Evolutionary conservation across 192 early-diverging fungal species (phyloP).

Genomic region (Chytriomyces sp.): DNA sequence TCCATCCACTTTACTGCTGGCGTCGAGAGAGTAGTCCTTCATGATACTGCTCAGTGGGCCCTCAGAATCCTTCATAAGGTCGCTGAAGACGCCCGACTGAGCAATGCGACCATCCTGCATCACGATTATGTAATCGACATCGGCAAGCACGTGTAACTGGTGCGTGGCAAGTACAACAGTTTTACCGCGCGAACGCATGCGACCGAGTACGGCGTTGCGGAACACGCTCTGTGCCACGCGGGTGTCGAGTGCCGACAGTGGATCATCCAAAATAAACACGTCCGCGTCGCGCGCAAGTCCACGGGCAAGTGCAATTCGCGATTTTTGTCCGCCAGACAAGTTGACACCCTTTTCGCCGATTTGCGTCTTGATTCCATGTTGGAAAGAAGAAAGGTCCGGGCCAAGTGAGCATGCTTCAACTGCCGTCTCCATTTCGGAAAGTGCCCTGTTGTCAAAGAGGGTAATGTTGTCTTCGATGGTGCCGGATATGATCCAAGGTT

Average conservation of each 20-base stretch:
- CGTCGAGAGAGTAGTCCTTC: constrained; percentile 45
- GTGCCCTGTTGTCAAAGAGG: background rate
- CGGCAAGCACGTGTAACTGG: constrained; percentile 40
- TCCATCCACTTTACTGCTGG: background rate
- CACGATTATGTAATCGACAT: constrained; percentile 43
- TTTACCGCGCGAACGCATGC: constrained; percentile 12
- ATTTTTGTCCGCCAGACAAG: constrained; percentile 91
- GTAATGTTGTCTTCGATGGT: constrained; percentile 79
- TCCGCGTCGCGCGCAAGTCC: constrained; percentile 66
- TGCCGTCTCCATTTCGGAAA: constrained; percentile 21
- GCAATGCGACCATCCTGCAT: constrained; percentile 41
- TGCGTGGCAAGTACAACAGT: constrained; percentile 49
- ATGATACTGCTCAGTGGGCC: constrained; percentile 32
- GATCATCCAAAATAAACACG: constrained; percentile 73
- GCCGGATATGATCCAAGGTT: constrained; percentile 47
- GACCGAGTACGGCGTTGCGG: constrained; percentile 61
- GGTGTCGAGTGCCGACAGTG: constrained; percentile 53
- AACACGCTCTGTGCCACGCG: constrained; percentile 65
- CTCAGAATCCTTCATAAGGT: constrained; percentile 33
- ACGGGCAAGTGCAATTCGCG: constrained; percentile 62
- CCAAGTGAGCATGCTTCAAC: constrained; percentile 75
- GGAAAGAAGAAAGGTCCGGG: constrained; percentile 74
- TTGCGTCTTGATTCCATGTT: constrained; percentile 81
- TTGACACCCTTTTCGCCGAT: constrained; percentile 91
- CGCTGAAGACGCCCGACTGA: constrained; percentile 46